Percentiles rank a stretch among this genome's conserved stretches.
These are phyloP conservation scores for Pseudotsuga menziesii DNA, from an alignment of 75 land plant genomes.

Conservation along the genomic window DNA sequence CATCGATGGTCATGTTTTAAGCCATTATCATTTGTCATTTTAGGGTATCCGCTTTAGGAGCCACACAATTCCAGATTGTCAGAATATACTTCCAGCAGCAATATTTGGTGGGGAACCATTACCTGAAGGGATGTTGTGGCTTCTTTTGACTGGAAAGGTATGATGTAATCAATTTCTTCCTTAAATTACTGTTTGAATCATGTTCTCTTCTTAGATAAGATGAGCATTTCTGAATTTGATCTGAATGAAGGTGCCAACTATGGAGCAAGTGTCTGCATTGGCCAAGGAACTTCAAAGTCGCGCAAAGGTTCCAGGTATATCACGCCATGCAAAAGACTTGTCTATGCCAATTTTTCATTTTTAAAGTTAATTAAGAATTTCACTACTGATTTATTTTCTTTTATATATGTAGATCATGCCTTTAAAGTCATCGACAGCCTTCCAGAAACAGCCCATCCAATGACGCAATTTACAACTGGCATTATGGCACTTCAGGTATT, in stretches of 20 bases:
- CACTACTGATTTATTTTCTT: background rate
- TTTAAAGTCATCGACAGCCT: slow-evolving; percentile 82
- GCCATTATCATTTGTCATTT: background rate
- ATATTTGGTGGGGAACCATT: slow-evolving; percentile 82
- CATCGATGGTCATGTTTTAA: background rate
- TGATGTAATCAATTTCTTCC: background rate
- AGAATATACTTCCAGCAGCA: slow-evolving; percentile 78
- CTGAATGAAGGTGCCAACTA: slow-evolving; percentile 68
- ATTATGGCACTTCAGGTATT: slow-evolving; percentile 98
- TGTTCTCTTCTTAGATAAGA: background rate
- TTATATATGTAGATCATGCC: slow-evolving; percentile 69
- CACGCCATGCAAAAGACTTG: background rate
- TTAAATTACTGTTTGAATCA: background rate
- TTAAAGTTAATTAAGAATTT: background rate
- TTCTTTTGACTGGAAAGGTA: slow-evolving; percentile 93
- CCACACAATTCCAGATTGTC: slow-evolving; percentile 93
- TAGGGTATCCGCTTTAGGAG: slow-evolving; percentile 97
- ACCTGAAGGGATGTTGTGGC: slow-evolving; percentile 97
- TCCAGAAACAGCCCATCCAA: slow-evolving; percentile 88
- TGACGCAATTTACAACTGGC: slow-evolving; percentile 94
- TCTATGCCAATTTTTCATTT: background rate
- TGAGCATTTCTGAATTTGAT: background rate
- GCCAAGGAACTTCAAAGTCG: slow-evolving; percentile 69
- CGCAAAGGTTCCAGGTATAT: slow-evolving; percentile 71
- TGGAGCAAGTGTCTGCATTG: slow-evolving; percentile 75